phyloP scores from a whole-genome alignment of 192 early-diverging fungal genomes.

The Backusella circina region DNA sequence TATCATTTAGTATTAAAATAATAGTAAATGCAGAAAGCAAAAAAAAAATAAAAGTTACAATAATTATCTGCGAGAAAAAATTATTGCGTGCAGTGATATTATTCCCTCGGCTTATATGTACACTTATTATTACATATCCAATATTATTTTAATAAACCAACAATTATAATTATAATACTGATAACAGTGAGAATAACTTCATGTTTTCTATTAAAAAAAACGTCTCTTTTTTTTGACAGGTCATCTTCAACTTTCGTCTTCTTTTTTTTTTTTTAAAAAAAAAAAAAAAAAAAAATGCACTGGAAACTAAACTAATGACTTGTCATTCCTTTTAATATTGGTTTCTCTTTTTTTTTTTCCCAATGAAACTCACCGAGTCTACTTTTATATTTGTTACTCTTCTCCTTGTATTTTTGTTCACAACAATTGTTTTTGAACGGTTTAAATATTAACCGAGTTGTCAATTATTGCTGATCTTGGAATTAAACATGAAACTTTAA shows the following conservation, averaged over 20 bases:
- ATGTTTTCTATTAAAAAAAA: background rate
- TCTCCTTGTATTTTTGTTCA: background rate
- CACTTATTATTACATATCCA: background rate
- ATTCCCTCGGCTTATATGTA: background rate
- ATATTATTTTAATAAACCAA: background rate
- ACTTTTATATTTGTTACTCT: background rate
- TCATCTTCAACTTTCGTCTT: background rate
- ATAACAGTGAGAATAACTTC: background rate
- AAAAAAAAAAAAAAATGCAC: too few species aligned
- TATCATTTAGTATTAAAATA: background rate
- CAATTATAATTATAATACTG: too few species aligned
- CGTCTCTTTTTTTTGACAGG: background rate
- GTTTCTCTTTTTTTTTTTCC: background rate
- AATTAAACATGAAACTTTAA: background rate
- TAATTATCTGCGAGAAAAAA: background rate
- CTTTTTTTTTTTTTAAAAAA: too few species aligned
- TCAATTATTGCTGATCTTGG: background rate
- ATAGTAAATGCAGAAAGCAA: background rate
- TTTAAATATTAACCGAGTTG: background rate
- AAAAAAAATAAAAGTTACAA: background rate
- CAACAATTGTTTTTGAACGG: background rate
- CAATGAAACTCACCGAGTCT: background rate
- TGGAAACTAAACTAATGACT: background rate
- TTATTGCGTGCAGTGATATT: background rate
- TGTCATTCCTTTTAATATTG: background rate